Conservation (phyloP, 371 early-diverging fungal genomes). For the Modicella reniformis region DNA sequence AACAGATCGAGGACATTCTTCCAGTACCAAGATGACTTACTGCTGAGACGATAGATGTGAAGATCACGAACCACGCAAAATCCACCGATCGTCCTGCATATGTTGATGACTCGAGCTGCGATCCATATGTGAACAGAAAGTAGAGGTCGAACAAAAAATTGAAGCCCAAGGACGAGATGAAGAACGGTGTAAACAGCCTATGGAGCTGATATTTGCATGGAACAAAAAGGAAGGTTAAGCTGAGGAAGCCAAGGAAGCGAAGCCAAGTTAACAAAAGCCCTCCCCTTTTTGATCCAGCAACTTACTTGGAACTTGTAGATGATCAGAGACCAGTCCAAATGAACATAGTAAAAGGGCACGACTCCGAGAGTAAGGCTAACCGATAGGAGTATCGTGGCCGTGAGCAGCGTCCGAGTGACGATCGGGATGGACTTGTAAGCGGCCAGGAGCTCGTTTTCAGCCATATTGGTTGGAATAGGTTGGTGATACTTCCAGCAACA, state of each 20-base stretch:
- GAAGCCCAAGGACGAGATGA: constrained; percentile 64
- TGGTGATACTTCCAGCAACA: not conserved
- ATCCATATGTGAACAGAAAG: constrained; percentile 79
- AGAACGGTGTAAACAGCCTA: constrained; percentile 80
- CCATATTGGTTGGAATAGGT: constrained; percentile 17
- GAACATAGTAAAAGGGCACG: constrained; percentile 53
- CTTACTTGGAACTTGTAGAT: constrained; percentile 57
- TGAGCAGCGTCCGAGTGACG: constrained; percentile 70
- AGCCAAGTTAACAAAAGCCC: too few species aligned
- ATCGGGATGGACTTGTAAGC: constrained; percentile 73
- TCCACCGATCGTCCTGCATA: constrained; percentile 82
- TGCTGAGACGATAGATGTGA: constrained; percentile 46
- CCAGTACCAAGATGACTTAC: constrained; percentile 21
- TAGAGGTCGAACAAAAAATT: constrained; percentile 74
- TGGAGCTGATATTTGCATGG: constrained; percentile 67
- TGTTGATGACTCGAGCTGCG: constrained; percentile 75
- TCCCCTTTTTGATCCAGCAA: not conserved
- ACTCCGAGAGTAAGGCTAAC: constrained; percentile 59
- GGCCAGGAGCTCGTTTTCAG: constrained; percentile 58
- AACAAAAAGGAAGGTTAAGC: not conserved
- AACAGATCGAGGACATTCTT: not conserved
- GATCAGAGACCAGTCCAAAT: constrained; percentile 59
- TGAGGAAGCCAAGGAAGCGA: not conserved
- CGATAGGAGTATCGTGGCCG: constrained; percentile 63
- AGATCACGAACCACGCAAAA: constrained; percentile 76